These are phyloP conservation scores for Aschersonia sp. DNA, from an alignment of 2,329 filamentous ascomycete species.

Conservation along the genomic window DNA sequence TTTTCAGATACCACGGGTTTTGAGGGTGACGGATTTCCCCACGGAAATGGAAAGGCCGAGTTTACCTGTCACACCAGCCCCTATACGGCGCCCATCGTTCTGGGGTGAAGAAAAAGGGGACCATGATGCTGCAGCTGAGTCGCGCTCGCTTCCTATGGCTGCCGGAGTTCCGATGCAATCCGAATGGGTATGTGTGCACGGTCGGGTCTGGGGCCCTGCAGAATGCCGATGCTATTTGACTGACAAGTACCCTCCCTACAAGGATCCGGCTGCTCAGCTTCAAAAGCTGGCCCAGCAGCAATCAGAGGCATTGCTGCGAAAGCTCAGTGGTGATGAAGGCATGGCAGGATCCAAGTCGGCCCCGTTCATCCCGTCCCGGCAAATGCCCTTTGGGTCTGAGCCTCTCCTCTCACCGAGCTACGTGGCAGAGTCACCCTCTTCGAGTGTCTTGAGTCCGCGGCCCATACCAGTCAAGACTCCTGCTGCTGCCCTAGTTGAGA, in stretches of 20 bases:
- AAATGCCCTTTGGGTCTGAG: constrained; percentile 40
- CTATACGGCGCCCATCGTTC: constrained; percentile 53
- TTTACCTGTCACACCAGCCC: constrained; percentile 80
- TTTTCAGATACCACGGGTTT: constrained; percentile 21
- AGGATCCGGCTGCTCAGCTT: constrained; percentile 59
- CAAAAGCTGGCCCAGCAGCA: constrained; percentile 56
- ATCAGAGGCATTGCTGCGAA: constrained; percentile 44
- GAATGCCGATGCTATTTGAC: constrained; percentile 41
- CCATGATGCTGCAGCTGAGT: constrained; percentile 33
- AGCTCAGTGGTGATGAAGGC: constrained; percentile 25
- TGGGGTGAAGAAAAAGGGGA: constrained; percentile 34
- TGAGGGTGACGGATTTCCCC: constrained; percentile 78
- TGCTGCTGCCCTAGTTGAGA: neutral
- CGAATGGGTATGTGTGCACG: constrained; percentile 82
- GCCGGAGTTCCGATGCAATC: constrained; percentile 75
- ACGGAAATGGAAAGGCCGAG: constrained; percentile 70
- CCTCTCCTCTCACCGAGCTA: constrained; percentile 14
- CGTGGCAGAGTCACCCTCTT: constrained; percentile 10
- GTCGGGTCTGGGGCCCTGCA: constrained; percentile 29
- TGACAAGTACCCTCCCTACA: constrained; percentile 33
- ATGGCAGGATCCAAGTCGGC: constrained; percentile 13
- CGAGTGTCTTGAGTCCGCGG: constrained; percentile 3
- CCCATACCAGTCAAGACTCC: constrained; percentile 1
- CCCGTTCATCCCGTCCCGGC: constrained; percentile 31
- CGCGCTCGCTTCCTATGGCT: constrained; percentile 52